Conservation (phyloP, 805 yeast species). For the Wickerhamomyces bisporus region DNA sequence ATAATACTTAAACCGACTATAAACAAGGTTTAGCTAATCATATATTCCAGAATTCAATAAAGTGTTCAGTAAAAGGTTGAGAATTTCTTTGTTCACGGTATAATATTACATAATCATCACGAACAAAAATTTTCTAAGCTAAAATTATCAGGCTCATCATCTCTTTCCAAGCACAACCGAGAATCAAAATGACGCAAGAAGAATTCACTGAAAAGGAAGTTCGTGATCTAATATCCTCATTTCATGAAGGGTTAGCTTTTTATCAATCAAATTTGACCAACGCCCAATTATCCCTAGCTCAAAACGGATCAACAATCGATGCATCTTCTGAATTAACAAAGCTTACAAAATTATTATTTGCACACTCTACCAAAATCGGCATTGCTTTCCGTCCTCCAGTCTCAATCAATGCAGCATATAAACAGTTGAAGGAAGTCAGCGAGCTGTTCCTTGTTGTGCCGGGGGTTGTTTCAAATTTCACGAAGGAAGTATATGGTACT, state of each 20-base stretch:
- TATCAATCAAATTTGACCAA: slow-evolving; percentile 16
- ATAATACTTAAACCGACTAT: too few species aligned
- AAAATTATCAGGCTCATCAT: too few species aligned
- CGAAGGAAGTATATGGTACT: slow-evolving; percentile 26
- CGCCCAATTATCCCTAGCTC: slow-evolving; percentile 39
- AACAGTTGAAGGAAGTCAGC: slow-evolving; percentile 42
- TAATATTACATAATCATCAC: too few species aligned
- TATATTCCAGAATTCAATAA: too few species aligned
- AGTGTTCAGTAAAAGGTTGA: too few species aligned
- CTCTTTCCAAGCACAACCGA: too few species aligned
- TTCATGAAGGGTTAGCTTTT: slow-evolving; percentile 14
- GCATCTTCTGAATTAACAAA: slow-evolving; percentile 47
- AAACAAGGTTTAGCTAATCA: too few species aligned
- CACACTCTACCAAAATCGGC: slow-evolving; percentile 76
- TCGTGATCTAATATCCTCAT: slow-evolving; percentile 13
- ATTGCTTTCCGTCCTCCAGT: slow-evolving; percentile 61
- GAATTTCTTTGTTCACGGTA: too few species aligned
- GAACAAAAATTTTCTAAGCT: too few species aligned
- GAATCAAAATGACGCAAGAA: neutral
- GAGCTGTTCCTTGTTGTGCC: slow-evolving; percentile 39
- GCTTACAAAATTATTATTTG: slow-evolving; percentile 53
- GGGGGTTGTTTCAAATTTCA: slow-evolving; percentile 40
- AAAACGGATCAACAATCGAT: slow-evolving; percentile 21
- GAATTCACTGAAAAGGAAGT: slow-evolving; percentile 17
- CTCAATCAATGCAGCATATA: slow-evolving; percentile 41